Percentiles rank a stretch among this genome's conserved stretches.
Evolutionary conservation across 371 early-diverging fungal species (phyloP).

Genomic region (Thermomucor indicae-seudaticae): DNA sequence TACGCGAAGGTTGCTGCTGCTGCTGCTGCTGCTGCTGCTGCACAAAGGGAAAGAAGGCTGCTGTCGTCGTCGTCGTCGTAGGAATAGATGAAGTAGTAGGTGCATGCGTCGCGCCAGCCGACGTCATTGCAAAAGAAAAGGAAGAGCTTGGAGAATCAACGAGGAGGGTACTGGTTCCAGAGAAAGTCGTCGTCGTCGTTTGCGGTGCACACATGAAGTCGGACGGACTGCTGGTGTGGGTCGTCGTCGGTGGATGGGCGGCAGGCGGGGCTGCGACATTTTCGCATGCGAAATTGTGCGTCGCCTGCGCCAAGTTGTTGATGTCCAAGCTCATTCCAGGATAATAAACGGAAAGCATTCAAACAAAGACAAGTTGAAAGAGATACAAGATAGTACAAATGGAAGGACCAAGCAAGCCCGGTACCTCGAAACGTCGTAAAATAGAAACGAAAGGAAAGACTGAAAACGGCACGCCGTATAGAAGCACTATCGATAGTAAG

Average conservation of each 20-base stretch:
- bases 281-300: slow-evolving; percentile 7
- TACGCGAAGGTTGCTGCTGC: slow-evolving; percentile 9
- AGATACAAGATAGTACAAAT: slow-evolving; percentile 1
- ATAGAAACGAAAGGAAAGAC: slow-evolving; percentile 4
- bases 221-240: slow-evolving; percentile 1
- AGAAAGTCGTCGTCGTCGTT: slow-evolving; percentile 1
- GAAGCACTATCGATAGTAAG: neutral
- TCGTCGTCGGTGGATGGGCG: no score
- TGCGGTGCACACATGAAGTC: neutral
- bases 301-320: slow-evolving; percentile 14
- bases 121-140: slow-evolving; percentile 8
- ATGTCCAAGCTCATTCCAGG: slow-evolving; percentile 19
- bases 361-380: slow-evolving; percentile 6
- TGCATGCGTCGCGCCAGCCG: slow-evolving; percentile 18
- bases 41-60: slow-evolving; percentile 4
- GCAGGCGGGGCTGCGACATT: slow-evolving; percentile 1
- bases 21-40: slow-evolving; percentile 9
- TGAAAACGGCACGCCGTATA: slow-evolving; percentile 16
- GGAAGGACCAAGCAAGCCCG: slow-evolving; percentile 13
- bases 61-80: no score
- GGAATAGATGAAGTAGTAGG: slow-evolving; percentile 2
- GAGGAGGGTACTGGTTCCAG: slow-evolving; percentile 2
- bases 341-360: slow-evolving; percentile 23
- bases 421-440: slow-evolving; percentile 1
- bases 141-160: slow-evolving; percentile 4